These are phyloP conservation scores for Schwanniomyces vanrijiae DNA, from an alignment of 805 yeast genomes.

Conservation along the genomic window DNA sequence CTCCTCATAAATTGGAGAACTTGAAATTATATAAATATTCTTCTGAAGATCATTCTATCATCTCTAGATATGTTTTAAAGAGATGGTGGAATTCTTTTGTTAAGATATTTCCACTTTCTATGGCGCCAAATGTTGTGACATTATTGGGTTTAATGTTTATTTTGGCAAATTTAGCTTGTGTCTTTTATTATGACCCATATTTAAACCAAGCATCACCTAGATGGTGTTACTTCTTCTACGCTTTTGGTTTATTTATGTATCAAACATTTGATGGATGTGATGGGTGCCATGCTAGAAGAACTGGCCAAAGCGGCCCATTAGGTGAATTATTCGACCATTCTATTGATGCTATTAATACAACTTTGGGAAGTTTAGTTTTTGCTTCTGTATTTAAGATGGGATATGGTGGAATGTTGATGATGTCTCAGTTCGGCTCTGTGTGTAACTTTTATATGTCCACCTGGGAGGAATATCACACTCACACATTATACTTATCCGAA, in stretches of 20 bases:
- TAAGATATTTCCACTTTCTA: conserved; percentile 71
- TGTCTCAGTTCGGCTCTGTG: conserved; percentile 71
- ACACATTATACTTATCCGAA: conserved; percentile 69
- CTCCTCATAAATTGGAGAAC: conserved; percentile 49
- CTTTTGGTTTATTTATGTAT: conserved; percentile 80
- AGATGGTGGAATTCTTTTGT: conserved; percentile 82
- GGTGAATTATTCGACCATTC: conserved; percentile 96
- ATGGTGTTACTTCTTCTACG: conserved; percentile 78
- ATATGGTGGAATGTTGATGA: conserved; percentile 55
- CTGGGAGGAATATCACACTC: conserved; percentile 96
- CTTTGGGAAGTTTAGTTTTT: conserved; percentile 72
- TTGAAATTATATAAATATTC: conserved; percentile 63
- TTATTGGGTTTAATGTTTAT: conserved; percentile 75
- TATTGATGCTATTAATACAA: conserved; percentile 69
- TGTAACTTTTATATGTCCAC: conserved; percentile 86
- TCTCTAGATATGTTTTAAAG: conserved; percentile 73
- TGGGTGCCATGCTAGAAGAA: conserved; percentile 92
- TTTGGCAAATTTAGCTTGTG: conserved; percentile 58
- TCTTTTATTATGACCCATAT: conserved; percentile 72
- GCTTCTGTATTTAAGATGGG: conserved; percentile 79
- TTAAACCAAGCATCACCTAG: conserved; percentile 60
- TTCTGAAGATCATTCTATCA: conserved; percentile 77
- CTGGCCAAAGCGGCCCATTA: conserved; percentile 92
- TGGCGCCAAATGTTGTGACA: conserved; percentile 94
- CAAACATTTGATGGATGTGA: conserved; percentile 97